A percentile compares a stretch with the other conserved stretches of the same genome.
These are phyloP conservation scores for Purpureocillium lavendulum DNA, from an alignment of 2,329 filamentous ascomycete species.

Conservation along the genomic window DNA sequence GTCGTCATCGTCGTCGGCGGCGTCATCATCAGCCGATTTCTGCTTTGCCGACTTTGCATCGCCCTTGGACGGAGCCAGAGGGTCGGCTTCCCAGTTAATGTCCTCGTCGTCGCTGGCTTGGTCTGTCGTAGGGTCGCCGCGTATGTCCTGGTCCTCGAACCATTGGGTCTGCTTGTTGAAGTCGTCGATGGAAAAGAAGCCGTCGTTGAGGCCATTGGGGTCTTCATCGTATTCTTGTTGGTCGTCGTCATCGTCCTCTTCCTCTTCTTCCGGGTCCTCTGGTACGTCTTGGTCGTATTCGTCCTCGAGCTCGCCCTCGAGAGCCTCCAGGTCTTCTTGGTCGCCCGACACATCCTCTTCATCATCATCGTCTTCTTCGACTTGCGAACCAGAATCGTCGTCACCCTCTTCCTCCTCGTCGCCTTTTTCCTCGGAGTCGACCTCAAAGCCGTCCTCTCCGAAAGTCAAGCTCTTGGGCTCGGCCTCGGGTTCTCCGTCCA, in stretches of 20 bases:
- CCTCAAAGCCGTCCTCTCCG: slow-evolving; percentile 20
- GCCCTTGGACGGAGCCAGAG: slow-evolving; percentile 37
- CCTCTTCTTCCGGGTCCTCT: slow-evolving; percentile 25
- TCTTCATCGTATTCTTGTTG: slow-evolving; percentile 46
- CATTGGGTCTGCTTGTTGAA: slow-evolving; percentile 93
- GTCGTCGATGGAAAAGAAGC: slow-evolving; percentile 94
- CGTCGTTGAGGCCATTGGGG: slow-evolving; percentile 83
- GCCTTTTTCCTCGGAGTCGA: slow-evolving; percentile 2
- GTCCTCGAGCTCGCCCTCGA: slow-evolving; percentile 3
- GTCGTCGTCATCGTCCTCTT: slow-evolving; percentile 28
- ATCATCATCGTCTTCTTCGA: slow-evolving; percentile 17
- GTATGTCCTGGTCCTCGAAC: slow-evolving; percentile 77
- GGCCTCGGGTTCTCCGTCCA: slow-evolving; percentile 24
- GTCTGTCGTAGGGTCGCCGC: slow-evolving; percentile 67
- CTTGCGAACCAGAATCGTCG: slow-evolving; percentile 19
- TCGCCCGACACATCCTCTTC: slow-evolving; percentile 19
- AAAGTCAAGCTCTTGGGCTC: slow-evolving; percentile 15
- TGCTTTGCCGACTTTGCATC: slow-evolving; percentile 14
- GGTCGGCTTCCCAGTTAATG: slow-evolving; percentile 80
- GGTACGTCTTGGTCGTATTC: slow-evolving; percentile 21
- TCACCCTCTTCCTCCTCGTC: slow-evolving; percentile 19
- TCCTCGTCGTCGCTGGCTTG: slow-evolving; percentile 76
- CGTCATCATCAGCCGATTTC: slow-evolving; percentile 22
- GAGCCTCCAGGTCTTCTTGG: slow-evolving; percentile 1
- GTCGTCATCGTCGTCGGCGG: slow-evolving; percentile 42